phyloP scores from a whole-genome alignment of 805 yeast species.

The Ogataea nonfermentans region DNA sequence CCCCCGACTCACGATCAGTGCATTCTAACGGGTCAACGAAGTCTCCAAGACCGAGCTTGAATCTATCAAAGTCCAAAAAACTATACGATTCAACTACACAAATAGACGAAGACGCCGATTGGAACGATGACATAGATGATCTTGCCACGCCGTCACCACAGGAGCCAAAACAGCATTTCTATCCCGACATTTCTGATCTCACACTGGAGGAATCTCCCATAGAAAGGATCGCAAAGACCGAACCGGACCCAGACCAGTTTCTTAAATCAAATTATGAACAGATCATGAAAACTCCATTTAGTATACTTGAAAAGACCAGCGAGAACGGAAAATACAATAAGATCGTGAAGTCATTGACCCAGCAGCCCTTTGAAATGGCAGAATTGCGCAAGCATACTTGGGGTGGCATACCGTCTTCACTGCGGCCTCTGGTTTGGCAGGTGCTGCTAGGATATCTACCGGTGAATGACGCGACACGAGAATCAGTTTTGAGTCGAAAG shows the following conservation, averaged over 20 bases:
- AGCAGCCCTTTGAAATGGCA: conserved; percentile 58
- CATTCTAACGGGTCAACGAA: conserved; percentile 15
- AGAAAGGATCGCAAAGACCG: background rate
- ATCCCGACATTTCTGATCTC: conserved; percentile 24
- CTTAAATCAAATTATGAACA: conserved; percentile 34
- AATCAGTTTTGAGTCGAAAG: conserved; percentile 66
- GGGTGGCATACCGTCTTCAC: conserved; percentile 86
- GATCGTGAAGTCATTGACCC: conserved; percentile 60
- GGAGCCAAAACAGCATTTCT: conserved; percentile 13
- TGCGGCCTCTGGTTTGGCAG: conserved; percentile 88
- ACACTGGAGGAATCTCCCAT: conserved; percentile 9
- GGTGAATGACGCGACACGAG: conserved; percentile 74
- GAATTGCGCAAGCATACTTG: conserved; percentile 80
- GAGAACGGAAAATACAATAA: conserved; percentile 59
- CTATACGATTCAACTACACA: conserved; percentile 16
- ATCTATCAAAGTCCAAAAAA: conserved; percentile 12
- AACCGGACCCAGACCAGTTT: conserved; percentile 21
- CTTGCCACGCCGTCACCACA: conserved; percentile 35
- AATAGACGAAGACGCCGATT: conserved; percentile 83
- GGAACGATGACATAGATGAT: conserved; percentile 73
- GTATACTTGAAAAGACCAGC: conserved; percentile 34
- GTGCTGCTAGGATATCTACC: conserved; percentile 87
- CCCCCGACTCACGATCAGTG: conserved; percentile 20
- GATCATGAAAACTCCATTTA: conserved; percentile 43
- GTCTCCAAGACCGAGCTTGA: conserved; percentile 16